Evolutionary conservation across 106 monocot genomes (phyloP), one percentile per base, ranked within the genome.

Genomic region (Dendrobium catenatum): DNA sequence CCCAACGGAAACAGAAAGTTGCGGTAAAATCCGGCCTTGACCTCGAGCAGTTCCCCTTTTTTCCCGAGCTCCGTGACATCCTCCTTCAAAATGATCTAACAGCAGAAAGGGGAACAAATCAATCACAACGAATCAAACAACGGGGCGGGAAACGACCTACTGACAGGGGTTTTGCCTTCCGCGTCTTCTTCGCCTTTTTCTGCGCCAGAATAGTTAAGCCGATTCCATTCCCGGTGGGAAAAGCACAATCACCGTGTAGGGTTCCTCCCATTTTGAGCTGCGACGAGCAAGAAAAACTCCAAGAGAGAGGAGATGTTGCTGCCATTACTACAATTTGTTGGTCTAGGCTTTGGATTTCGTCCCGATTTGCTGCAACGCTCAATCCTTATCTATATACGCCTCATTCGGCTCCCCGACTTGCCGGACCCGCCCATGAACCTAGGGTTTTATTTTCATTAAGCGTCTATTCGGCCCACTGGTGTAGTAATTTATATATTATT

Each of bases 11-110:
- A 81, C 17, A 98, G 89, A 74, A 86, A 98, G 82, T 95, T 98
- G 80, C 98, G 92, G 79, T 80, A 98, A 82, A 88, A 98, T 10
- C 98, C 98, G 1, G 95, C 88, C 80, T 86, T 95, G 29, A 98
- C 98, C 55, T 98, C 92, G 18, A 98, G 77, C 42, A 88, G 79
- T 26, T 95, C 80, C 59, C 98, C 98, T 46, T 86, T 91, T 86
- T 87, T 95, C 81, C 98, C 95, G 83, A 95, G 67, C 85, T 88
- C 88, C 44, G 80, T 5, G 51, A 98, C 81, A 78, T 98, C 95
- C 89, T 98, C 95, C 83, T 86, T 98, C 81, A 98, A 78, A 61
- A 94, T 94, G 20, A 98, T 89, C 97, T 98, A 29, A 5, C 18
- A 78, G 27, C 5, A 15, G 4, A 55, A 49, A 0, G 1, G 24